A percentile compares a stretch with the other conserved stretches of the same genome.
phyloP scores from a whole-genome alignment of 768 basidiomycete species.

The Sutorius australiensis region DNA sequence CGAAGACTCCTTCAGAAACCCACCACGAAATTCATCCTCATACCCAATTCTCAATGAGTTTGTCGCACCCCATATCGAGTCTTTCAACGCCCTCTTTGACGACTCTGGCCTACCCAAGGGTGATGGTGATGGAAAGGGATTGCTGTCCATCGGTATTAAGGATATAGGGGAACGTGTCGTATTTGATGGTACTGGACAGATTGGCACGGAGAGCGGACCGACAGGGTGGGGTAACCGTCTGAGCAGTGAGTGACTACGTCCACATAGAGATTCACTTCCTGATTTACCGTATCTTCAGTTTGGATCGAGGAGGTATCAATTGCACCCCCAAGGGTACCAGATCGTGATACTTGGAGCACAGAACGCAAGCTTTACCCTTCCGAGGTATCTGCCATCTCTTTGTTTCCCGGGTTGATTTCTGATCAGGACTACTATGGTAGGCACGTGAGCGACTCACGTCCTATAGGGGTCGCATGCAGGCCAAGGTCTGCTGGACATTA shows the following conservation, averaged over 20 bases:
- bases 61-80: constrained; percentile 90
- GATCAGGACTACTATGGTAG: constrained; percentile 37
- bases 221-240: constrained; percentile 79
- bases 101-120: constrained; percentile 77
- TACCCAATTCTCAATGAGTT: constrained; percentile 88
- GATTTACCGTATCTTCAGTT: constrained; percentile 48
- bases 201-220: constrained; percentile 49
- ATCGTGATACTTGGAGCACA: constrained; percentile 68
- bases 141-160: constrained; percentile 71
- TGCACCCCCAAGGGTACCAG: constrained; percentile 80
- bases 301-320: constrained; percentile 87
- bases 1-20: constrained; percentile 74
- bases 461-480: constrained; percentile 86
- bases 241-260: constrained; percentile 55
- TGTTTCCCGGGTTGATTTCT: background rate
- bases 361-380: constrained; percentile 84
- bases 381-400: constrained; percentile 53
- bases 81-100: constrained; percentile 95
- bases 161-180: constrained; percentile 92
- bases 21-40: constrained; percentile 62
- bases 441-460: constrained; percentile 91
- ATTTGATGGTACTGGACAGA: constrained; percentile 70
- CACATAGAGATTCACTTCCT: constrained; percentile 6
- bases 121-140: constrained; percentile 73
- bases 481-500: constrained; percentile 82